Evolutionary conservation across 2,329 filamentous ascomycete species (phyloP).

Genomic region (Polychaeton citri): DNA sequence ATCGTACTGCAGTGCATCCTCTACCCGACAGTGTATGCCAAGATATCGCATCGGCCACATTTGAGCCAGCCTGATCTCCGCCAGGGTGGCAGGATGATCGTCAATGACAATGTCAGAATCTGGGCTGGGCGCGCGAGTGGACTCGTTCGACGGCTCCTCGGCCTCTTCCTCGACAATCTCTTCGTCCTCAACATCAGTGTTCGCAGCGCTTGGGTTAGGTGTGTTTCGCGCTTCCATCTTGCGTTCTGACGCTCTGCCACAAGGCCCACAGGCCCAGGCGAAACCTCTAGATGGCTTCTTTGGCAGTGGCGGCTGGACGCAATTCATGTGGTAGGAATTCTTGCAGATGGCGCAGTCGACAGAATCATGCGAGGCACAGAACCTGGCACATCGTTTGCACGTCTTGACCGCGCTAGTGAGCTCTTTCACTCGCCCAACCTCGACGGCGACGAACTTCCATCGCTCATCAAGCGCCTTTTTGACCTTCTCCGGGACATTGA

Average conservation of each 20-base stretch:
- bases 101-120: constrained; percentile 40
- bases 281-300: constrained; percentile 97
- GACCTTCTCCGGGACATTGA: constrained; percentile 90
- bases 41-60: constrained; percentile 95
- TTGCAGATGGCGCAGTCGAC: constrained; percentile 93
- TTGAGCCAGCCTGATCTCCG: constrained; percentile 83
- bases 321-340: constrained; percentile 97
- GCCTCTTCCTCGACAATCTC: constrained; percentile 50
- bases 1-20: constrained; percentile 92
- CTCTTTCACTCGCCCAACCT: constrained; percentile 87
- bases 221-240: constrained; percentile 84
- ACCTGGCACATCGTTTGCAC: constrained; percentile 83
- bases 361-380: constrained; percentile 89
- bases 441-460: constrained; percentile 92
- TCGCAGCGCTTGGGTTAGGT: constrained; percentile 48
- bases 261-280: constrained; percentile 93
- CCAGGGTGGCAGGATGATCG: constrained; percentile 55
- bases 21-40: constrained; percentile 86
- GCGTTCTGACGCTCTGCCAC: constrained; percentile 87
- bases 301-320: constrained; percentile 76
- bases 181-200: constrained; percentile 48
- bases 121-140: constrained; percentile 45
- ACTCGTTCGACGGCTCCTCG: constrained; percentile 51
- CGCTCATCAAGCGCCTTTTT: constrained; percentile 92
- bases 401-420: constrained; percentile 90